phyloP scores from a whole-genome alignment of 345 rosid genomes.

The Syzygium aromaticum region DNA sequence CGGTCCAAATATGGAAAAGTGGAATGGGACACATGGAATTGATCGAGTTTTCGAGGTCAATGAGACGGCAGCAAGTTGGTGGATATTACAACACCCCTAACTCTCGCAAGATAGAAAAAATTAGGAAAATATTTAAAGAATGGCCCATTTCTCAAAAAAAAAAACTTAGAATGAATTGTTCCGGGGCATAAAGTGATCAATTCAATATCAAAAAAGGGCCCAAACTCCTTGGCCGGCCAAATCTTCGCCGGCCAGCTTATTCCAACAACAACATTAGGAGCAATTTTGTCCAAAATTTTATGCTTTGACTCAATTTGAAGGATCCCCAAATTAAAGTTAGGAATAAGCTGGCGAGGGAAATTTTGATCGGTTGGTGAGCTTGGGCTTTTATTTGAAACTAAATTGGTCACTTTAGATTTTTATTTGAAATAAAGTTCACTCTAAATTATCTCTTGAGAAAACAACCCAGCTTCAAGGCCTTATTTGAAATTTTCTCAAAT shows the following conservation, averaged over 20 bases:
- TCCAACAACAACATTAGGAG: not conserved
- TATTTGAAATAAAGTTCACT: not conserved
- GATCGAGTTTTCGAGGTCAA: not conserved
- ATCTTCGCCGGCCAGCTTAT: not conserved
- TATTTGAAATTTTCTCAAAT: not conserved
- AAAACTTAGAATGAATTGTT: too few relatives aligned
- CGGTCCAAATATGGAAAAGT: not conserved
- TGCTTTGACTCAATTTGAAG: not conserved
- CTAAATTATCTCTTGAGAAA: not conserved
- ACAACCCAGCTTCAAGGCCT: not conserved
- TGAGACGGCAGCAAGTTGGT: not conserved
- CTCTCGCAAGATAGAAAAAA: too few relatives aligned
- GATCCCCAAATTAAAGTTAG: not conserved
- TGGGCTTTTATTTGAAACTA: not conserved
- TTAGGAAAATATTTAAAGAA: too few relatives aligned
- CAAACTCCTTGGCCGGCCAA: not conserved
- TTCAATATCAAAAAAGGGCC: not conserved
- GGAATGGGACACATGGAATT: not conserved
- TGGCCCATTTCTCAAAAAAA: not conserved
- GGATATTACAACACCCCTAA: too few relatives aligned
- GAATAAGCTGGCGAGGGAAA: not conserved
- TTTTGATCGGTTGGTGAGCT: not conserved
- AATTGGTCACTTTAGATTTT: rapidly evolving
- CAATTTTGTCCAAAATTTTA: not conserved
- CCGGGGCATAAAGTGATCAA: not conserved